phyloP scores from a whole-genome alignment of 208 protist species.

The Trypanosoma brucei region DNA sequence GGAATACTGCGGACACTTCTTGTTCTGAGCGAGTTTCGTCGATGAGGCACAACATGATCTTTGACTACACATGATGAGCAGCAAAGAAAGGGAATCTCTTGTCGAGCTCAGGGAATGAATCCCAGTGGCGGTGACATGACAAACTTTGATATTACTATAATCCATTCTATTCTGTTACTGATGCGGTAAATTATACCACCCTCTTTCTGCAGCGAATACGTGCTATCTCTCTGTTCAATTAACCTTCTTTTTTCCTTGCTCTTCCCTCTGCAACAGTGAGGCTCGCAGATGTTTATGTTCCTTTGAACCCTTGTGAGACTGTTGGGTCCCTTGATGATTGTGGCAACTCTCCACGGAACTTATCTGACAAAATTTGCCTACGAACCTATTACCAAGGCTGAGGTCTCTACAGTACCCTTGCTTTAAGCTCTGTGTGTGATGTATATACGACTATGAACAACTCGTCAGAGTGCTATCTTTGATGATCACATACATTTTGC shows the following conservation, averaged over 20 bases:
- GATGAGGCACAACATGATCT: neutral
- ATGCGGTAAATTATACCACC: neutral
- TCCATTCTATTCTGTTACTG: slow-evolving; percentile 12
- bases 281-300: neutral
- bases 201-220: neutral
- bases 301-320: neutral
- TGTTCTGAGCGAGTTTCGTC: neutral
- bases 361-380: slow-evolving; percentile 17
- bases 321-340: slow-evolving; percentile 15
- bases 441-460: slow-evolving; percentile 1
- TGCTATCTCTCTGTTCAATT: neutral
- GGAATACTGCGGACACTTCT: neutral
- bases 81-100: slow-evolving; percentile 17
- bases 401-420: neutral
- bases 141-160: neutral
- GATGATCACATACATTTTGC: slow-evolving; percentile 1
- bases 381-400: slow-evolving; percentile 26
- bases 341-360: slow-evolving; percentile 27
- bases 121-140: slow-evolving; percentile 10
- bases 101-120: neutral
- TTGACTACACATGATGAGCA: slow-evolving; percentile 3
- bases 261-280: neutral
- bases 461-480: slow-evolving; percentile 1
- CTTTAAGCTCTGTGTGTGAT: neutral
- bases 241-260: neutral